Evolutionary conservation across 2,329 filamentous ascomycete genomes (phyloP).

Genomic region (Penicillium oxalicum): DNA sequence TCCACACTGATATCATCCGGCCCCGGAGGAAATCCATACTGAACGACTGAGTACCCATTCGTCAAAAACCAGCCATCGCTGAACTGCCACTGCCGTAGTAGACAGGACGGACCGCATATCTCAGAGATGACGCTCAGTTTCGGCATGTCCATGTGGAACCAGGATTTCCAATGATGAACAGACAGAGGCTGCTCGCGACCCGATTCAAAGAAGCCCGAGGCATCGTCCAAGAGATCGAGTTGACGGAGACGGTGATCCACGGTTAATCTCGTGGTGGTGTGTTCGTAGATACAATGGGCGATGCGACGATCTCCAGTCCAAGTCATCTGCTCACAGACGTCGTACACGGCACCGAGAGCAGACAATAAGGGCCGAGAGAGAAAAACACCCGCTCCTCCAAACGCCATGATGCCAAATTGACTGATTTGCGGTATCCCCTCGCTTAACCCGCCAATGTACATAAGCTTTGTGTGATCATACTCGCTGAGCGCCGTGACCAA

Average conservation of each 20-base stretch:
- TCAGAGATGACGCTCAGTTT: conserved; percentile 46
- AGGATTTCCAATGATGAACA: conserved; percentile 60
- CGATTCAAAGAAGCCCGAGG: conserved; percentile 56
- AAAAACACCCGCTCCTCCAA: conserved; percentile 57
- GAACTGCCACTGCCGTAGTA: conserved; percentile 52
- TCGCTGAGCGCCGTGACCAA: conserved; percentile 45
- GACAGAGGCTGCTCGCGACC: conserved; percentile 48
- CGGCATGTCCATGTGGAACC: conserved; percentile 49
- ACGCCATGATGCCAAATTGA: conserved; percentile 54
- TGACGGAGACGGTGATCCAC: conserved; percentile 53
- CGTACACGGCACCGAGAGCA: conserved; percentile 45
- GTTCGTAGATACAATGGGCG: conserved; percentile 51
- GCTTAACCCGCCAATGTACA: conserved; percentile 54
- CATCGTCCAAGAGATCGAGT: conserved; percentile 51
- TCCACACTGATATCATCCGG: conserved; percentile 46
- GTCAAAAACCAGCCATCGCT: conserved; percentile 46
- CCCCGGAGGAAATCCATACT: conserved; percentile 44
- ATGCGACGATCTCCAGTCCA: conserved; percentile 52
- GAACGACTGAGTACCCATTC: conserved; percentile 55
- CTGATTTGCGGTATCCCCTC: conserved; percentile 51
- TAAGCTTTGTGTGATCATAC: conserved; percentile 46
- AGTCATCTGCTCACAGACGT: conserved; percentile 45
- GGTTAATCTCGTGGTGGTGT: conserved; percentile 51
- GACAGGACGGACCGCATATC: conserved; percentile 52
- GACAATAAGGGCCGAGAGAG: conserved; percentile 49